Base-by-base conservation (phyloP, 805 yeast species). In the Kurtzmaniella cleridarum region DNA sequence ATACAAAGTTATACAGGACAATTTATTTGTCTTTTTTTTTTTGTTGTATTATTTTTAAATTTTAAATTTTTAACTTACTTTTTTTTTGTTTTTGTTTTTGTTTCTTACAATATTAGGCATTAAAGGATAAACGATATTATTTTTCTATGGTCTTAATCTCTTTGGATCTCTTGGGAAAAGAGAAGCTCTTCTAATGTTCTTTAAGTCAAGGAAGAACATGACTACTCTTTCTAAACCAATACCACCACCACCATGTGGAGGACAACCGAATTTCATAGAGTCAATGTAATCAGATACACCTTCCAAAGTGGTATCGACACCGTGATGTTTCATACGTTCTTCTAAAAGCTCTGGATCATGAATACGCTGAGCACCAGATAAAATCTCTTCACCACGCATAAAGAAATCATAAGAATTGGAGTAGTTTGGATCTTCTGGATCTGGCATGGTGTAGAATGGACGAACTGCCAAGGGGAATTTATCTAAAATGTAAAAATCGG, bases 171-270 rank as follows among this genome's bases (percentile, higher is more conserved):
- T 85, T 61, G 99, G 99, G 93, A 93, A 93, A 60, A 91, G 71
- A 10, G 96, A 84, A n/a, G 99, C 97, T 62, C 98, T 83, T 69
- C 99, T 84, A 52, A 93, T 93, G 72, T 93, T 93, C 74, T 91
- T 91, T 73, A 93, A 76, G 59, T 89, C 98, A 62, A 93, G 76
- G 81, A 76, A 93, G 78, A 93, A 93, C 98, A 93, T 93, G 47
- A 93, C 88, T 27, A 93, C 98, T 73, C 99, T 86, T 71, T 93
- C 99, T 50, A 93, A 71, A 57, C 99, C 99, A 61, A 93, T 93
- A 67, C 99, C 99, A 71, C 98, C 99, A 63, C 99, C 99, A 27
- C 96, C 99, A 57, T 93, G 99, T 36, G 99, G 98, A 47, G 96
- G 84, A 74, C 97, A 91, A 14, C 98, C 99, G 60, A 83, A 91